Base-by-base conservation (phyloP, 1,284 basidiomycete species). In the Melampsora americana region DNA sequence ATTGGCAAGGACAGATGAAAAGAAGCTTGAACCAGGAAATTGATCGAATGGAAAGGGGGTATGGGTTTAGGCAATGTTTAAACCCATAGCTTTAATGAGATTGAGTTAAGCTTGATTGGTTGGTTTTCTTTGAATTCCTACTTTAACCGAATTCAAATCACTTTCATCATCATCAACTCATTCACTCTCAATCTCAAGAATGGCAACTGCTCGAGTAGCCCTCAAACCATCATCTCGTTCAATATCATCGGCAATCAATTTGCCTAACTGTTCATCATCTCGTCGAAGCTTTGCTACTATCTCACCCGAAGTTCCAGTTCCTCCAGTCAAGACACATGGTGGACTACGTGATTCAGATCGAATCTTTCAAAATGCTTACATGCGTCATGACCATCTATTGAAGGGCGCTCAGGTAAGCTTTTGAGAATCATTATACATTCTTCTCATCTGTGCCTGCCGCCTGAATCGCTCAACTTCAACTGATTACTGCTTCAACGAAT, bases 301-400 rank as follows among this genome's bases (percentile, higher is more conserved):
- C 60, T 77, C 77, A 0, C 68, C 69, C 50, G 62, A 77, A 39
- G 18, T 75, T 75, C 66, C 68, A 48, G 44, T 69, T 69, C 30
- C 48, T 53, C 23, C 71, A 9, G 12, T 32, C 26, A 39, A 62
- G 39, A 62, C 71, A 9, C 71, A 69, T 46, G 66, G 93, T 32
- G 93, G 93, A 0, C 85, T 97, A 79, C 92, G 90, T 83, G 94
- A 96, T 85, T 92, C 95, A 83, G 94, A 96, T 84, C 88, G 80
- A 23, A 81, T 82, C 78, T 83, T 82, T 77, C 78, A 73, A 16
- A 96, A 96, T 83, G 88, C 88, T 1, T 94, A 90, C 82, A 90
- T 87, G 81, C 87, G 87, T 78, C 91, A 93, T 82, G 93, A 95
- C 82, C 90, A 92, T 82, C 90, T 92, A 23, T 83, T 97, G 75